A percentile compares a stretch with the other conserved stretches of the same genome.
These are phyloP conservation scores for Talaromyces proteolyticus DNA, from an alignment of 495 filamentous ascomycete genomes.

Conservation along the genomic window DNA sequence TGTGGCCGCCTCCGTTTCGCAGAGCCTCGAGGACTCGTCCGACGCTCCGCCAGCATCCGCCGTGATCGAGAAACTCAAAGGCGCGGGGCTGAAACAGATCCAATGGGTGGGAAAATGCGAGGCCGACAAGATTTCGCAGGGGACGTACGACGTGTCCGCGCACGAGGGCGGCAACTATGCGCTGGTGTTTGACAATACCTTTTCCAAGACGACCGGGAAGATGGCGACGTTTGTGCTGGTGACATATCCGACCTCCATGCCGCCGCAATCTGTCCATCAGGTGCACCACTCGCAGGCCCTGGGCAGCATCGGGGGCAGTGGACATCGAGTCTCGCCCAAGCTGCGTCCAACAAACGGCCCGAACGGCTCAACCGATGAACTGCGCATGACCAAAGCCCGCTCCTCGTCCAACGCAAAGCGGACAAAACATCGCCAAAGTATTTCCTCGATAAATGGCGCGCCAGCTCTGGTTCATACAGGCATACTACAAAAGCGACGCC, in stretches of 20 bases:
- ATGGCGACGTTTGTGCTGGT: slow-evolving; percentile 90
- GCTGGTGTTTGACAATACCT: slow-evolving; percentile 97
- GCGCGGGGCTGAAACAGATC: slow-evolving; percentile 78
- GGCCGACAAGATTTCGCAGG: slow-evolving; percentile 90
- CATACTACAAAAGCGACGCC: slow-evolving; percentile 75
- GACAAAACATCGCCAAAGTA: slow-evolving; percentile 15
- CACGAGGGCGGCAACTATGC: slow-evolving; percentile 88
- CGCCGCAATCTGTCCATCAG: slow-evolving; percentile 72
- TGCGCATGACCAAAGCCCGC: slow-evolving; percentile 15
- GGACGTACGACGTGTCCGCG: slow-evolving; percentile 70
- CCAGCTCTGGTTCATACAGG: slow-evolving; percentile 57
- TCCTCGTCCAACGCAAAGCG: slow-evolving; percentile 3
- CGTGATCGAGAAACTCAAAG: slow-evolving; percentile 74
- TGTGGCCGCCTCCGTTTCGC: slow-evolving; percentile 38
- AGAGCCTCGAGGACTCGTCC: slow-evolving; percentile 27
- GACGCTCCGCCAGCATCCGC: slow-evolving; percentile 36
- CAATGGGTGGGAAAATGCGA: slow-evolving; percentile 93
- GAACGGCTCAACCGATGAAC: slow-evolving; percentile 24
- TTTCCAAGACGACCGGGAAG: slow-evolving; percentile 92
- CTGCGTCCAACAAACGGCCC: slow-evolving; percentile 8
- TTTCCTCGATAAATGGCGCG: slow-evolving; percentile 12
- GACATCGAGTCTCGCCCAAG: slow-evolving; percentile 1
- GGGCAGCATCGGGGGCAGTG: slow-evolving; percentile 22
- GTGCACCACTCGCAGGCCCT: slow-evolving; percentile 49
- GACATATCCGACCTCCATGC: slow-evolving; percentile 80